These are phyloP conservation scores for Thelephora terrestris DNA, from an alignment of 1,284 basidiomycete genomes.

Conservation along the genomic window DNA sequence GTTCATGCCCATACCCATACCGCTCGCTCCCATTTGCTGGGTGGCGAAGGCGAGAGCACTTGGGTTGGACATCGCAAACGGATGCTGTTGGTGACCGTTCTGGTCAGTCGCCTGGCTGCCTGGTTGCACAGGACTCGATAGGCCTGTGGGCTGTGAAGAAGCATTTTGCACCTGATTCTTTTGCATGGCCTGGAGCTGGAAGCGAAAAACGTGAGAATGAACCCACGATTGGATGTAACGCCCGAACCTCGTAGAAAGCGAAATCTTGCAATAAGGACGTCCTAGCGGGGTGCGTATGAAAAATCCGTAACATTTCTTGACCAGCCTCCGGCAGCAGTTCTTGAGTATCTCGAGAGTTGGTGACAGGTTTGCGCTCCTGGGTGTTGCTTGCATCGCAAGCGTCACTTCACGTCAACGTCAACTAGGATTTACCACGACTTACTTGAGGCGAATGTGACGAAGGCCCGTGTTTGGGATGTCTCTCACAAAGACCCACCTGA, in stretches of 20 bases:
- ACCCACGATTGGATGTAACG: slow-evolving; percentile 1
- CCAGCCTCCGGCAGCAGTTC: slow-evolving; percentile 90
- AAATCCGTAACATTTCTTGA: slow-evolving; percentile 89
- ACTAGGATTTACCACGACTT: slow-evolving; percentile 14
- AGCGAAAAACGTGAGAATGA: not conserved
- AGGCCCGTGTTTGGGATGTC: slow-evolving; percentile 85
- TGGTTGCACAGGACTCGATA: not conserved
- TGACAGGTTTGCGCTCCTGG: slow-evolving; percentile 92
- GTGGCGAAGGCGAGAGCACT: slow-evolving; percentile 31
- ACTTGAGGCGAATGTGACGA: slow-evolving; percentile 80
- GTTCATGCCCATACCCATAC: slow-evolving; percentile 45
- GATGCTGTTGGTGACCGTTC: slow-evolving; percentile 27
- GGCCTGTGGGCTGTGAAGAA: slow-evolving; percentile 1
- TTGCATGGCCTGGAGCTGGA: slow-evolving; percentile 71
- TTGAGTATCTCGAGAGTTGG: slow-evolving; percentile 87
- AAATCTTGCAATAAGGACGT: slow-evolving; percentile 92
- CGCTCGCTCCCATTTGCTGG: slow-evolving; percentile 45
- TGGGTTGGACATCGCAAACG: slow-evolving; percentile 42
- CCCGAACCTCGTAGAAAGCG: slow-evolving; percentile 79
- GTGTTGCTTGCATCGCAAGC: slow-evolving; percentile 63
- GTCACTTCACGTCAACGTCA: slow-evolving; percentile 9
- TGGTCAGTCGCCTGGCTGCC: not conserved
- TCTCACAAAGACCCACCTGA: slow-evolving; percentile 91
- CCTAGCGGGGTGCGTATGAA: slow-evolving; percentile 82
- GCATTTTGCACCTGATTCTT: slow-evolving; percentile 40